phyloP scores from a whole-genome alignment of 176 grass and related monocot genomes.

The Echinochloa phyllopogon region DNA sequence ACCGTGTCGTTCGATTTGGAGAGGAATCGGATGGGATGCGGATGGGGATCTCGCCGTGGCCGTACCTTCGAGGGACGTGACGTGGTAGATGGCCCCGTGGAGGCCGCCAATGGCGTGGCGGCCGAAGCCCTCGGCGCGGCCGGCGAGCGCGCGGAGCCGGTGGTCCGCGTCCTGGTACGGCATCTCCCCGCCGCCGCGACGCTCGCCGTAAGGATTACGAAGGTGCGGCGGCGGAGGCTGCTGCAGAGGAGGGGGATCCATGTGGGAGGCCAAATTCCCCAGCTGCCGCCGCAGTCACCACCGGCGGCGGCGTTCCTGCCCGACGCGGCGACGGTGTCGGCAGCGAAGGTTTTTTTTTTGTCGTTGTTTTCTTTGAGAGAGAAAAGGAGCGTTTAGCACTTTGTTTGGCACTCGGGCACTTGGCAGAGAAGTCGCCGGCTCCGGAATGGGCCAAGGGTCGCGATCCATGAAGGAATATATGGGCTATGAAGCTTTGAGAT shows the following conservation, averaged over 20 bases:
- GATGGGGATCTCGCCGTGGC: background rate
- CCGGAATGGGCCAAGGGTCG: no score
- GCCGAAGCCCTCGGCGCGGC: slow-evolving; percentile 64
- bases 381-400: no score
- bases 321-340: slow-evolving; percentile 8
- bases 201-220: background rate
- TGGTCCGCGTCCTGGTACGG: slow-evolving; percentile 10
- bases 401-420: background rate
- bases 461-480: background rate
- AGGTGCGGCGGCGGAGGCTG: background rate
- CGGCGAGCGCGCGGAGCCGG: slow-evolving; percentile 21
- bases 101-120: slow-evolving; percentile 58
- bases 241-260: background rate
- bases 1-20: background rate
- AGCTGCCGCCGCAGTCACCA: background rate
- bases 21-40: background rate
- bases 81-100: slow-evolving; percentile 57
- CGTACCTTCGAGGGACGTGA: slow-evolving; percentile 59
- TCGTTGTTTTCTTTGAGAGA: background rate
- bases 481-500: background rate
- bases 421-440: background rate
- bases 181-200: background rate
- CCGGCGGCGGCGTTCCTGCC: background rate
- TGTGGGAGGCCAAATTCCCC: background rate
- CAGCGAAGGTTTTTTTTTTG: background rate